Percentiles rank a stretch among this genome's conserved stretches.
These are phyloP conservation scores for Paramarasmius palmivorus DNA, from an alignment of 1,284 basidiomycete species.

Conservation along the genomic window DNA sequence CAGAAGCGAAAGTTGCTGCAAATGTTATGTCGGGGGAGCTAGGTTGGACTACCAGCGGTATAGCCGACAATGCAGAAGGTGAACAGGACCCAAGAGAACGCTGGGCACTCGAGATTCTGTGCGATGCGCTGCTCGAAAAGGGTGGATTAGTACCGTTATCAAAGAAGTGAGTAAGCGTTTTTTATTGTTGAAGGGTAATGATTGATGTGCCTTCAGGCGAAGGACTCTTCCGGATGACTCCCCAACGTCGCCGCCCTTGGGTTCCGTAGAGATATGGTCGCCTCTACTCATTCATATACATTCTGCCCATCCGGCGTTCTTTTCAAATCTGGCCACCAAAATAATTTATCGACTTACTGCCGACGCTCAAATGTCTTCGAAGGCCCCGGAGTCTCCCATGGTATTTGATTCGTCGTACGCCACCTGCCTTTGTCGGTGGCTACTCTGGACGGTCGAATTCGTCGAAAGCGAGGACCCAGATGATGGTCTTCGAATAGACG, in stretches of 20 bases:
- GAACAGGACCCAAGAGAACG: constrained; percentile 50
- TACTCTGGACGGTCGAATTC: constrained; percentile 52
- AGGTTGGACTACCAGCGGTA: constrained; percentile 41
- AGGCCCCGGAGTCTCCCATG: not conserved
- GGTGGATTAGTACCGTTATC: constrained; percentile 77
- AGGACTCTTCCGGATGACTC: constrained; percentile 46
- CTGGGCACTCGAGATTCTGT: constrained; percentile 71
- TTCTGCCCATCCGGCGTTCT: constrained; percentile 54
- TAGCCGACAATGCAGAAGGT: constrained; percentile 30
- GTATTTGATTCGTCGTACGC: constrained; percentile 44
- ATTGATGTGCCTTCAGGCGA: constrained; percentile 48
- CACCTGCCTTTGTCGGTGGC: constrained; percentile 67
- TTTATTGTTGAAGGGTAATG: not conserved
- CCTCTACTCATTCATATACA: constrained; percentile 69
- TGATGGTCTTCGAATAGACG: constrained; percentile 42
- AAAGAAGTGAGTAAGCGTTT: constrained; percentile 66
- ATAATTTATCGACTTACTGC: constrained; percentile 44
- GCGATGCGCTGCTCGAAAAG: constrained; percentile 59
- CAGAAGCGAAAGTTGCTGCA: constrained; percentile 65
- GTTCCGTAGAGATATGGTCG: constrained; percentile 67
- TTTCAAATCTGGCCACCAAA: constrained; percentile 49
- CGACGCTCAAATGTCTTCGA: not conserved
- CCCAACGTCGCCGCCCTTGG: constrained; percentile 47
- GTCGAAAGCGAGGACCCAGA: constrained; percentile 32
- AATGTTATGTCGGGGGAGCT: constrained; percentile 45